Evolutionary conservation across 805 yeast genomes (phyloP), one percentile per base, ranked within the genome.

Genomic region (Candida parachauliodes): DNA sequence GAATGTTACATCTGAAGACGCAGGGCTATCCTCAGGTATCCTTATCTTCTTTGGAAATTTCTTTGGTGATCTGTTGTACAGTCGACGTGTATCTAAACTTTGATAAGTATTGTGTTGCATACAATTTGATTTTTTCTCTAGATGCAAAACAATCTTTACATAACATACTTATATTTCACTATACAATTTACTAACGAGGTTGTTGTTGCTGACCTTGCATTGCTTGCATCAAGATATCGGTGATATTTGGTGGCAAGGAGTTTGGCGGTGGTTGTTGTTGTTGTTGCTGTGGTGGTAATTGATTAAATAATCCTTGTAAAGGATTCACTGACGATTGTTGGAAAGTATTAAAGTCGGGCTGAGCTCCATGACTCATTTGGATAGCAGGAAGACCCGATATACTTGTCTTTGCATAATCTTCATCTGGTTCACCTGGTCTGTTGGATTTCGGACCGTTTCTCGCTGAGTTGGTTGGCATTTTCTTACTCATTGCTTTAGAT

Each of bases 401-500:
- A 5, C 64, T 52, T 12, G 68, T 57, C 51, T 58, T 64, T 37
- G 56, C 70, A 39, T 55, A 62, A 26, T 60, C 61, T 28, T 65
- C 72, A 43, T 59, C 71, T n/a, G 74, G 63, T 49, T 74, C 80
- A 45, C 79, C 80, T 2, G 82, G 81, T 49, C 70, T 72, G 30
- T 45, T 49, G 4, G 94, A 83, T 54, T 82, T 79, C 22, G 95
- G 95, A 3, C 95, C 95, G 59, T 83, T 81, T 63, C 85, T 77
- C 4, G 88, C 77, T 14, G 87, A 79, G 59, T 88, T 88, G 4
- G 95, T 87, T 12, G 96, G 95, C 95, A 88, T 85, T 57, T 87
- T 85, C 62, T 80, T 81, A 8, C 94, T 83, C 62, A 87, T 87
- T 14, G 96, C 88, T 60, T 89, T 89, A 3, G 96, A 86, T 1